A percentile compares a stretch with the other conserved stretches of the same genome.
phyloP scores from a whole-genome alignment of 768 basidiomycete genomes.

The Boletus vinaceobasis region DNA sequence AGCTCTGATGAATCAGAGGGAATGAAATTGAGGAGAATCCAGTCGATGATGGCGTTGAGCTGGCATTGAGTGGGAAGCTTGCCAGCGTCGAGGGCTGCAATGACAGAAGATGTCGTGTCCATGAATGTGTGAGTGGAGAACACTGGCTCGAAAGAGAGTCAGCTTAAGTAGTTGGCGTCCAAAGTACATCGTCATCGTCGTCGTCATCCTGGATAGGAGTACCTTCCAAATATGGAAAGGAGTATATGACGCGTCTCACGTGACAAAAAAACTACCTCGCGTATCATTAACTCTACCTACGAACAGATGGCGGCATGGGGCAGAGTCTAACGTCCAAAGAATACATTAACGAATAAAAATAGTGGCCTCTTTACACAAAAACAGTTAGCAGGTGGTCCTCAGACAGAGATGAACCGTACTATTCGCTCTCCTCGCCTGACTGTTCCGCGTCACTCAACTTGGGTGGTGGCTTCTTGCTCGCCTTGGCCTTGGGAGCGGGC shows the following conservation, averaged over 20 bases:
- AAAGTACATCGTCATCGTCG: slow-evolving; percentile 1
- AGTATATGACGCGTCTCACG: slow-evolving; percentile 14
- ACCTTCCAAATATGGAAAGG: neutral
- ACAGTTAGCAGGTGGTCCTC: neutral
- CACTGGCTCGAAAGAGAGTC: neutral
- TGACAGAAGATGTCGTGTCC: slow-evolving; percentile 59
- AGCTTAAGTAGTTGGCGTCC: neutral
- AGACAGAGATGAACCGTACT: slow-evolving; percentile 1
- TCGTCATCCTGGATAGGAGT: slow-evolving; percentile 22
- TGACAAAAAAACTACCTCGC: neutral
- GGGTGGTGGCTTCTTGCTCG: slow-evolving; percentile 14
- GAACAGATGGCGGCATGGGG: neutral
- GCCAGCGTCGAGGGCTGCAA: slow-evolving; percentile 68
- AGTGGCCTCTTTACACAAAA: neutral
- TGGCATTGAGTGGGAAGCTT: slow-evolving; percentile 68
- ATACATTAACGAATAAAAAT: slow-evolving; percentile 14
- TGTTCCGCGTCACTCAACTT: slow-evolving; percentile 23
- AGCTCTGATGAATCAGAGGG: slow-evolving; percentile 39
- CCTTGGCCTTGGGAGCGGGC: neutral
- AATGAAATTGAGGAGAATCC: slow-evolving; percentile 47
- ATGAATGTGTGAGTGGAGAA: slow-evolving; percentile 32
- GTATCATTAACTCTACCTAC: neutral
- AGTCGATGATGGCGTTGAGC: slow-evolving; percentile 50
- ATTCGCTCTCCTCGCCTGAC: slow-evolving; percentile 24
- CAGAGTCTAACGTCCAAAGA: neutral